Base-by-base conservation (phyloP, 495 filamentous ascomycete genomes). In the Pyrenula massariospora region DNA sequence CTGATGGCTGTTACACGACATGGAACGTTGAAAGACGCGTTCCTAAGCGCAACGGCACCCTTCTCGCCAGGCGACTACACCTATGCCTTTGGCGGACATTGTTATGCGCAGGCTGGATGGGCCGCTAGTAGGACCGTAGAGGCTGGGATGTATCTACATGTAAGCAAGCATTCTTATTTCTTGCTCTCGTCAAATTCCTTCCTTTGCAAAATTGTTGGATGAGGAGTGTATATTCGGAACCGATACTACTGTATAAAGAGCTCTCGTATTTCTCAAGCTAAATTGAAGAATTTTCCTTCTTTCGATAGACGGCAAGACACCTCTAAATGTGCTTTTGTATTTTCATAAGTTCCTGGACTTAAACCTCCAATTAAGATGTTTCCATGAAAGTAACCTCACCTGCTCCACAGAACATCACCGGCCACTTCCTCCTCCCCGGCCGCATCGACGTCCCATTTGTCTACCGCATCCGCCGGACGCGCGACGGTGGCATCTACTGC, bases 81-180 rank as follows among this genome's bases (percentile, higher is more conserved):
- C 2, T 67, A 65, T 1, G 76, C 77, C 11, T 86, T 74, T 61
- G 85, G 85, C 8, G 85, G 83, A 0, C 82, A 86, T 68, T 84
- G 87, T 3, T 88, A 83, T 58, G 78, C 79, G 2, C 85, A 89
- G 60, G 73, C 81, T 0, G 81, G 76, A 5, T 75, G 83, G 66
- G 83, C 82, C 0, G 84, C 79, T 12, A 80, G 76, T 2, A 74
- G 76, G 52, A 81, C 76, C 12, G 75, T 83, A 11, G 61, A 56
- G 3, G 68, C 70, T 36, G 74, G 79, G 1, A 73, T 82, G 22
- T 70, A 83, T 22, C 71, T 87, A 53, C 80, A 86, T 70, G 82
- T 86, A 75, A 59, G 82, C n/a, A n/a, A n/a, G n/a, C n/a, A n/a
- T 66, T 25, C 21, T 47, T 31, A 57, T 24, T 19, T 47, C 48